These are phyloP conservation scores for Paraleonurus japonicus DNA, from an alignment of 257 asterid species.

Conservation along the genomic window DNA sequence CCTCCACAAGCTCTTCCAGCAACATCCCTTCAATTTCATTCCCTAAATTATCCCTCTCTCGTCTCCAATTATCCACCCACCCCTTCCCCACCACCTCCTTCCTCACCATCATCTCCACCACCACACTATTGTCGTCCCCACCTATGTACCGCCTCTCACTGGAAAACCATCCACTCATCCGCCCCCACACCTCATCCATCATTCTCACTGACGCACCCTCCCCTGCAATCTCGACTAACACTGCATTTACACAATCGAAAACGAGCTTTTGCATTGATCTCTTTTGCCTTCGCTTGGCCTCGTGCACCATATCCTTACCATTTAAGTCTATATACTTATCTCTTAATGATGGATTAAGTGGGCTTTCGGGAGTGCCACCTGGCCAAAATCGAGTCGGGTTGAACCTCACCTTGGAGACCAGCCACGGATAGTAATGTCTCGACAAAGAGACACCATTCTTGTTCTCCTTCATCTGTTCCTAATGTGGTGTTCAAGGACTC, in stretches of 20 bases:
- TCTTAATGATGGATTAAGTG: constrained; percentile 74
- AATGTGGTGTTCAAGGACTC: constrained; percentile 41
- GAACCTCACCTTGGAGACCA: constrained; percentile 59
- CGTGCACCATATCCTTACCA: constrained; percentile 55
- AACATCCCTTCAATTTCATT: constrained; percentile 62
- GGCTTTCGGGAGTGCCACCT: constrained; percentile 87
- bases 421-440: constrained; percentile 61
- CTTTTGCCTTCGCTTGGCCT: constrained; percentile 68
- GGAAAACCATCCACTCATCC: constrained; percentile 59
- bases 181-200: constrained; percentile 59
- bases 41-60: constrained; percentile 58
- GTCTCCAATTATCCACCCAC: constrained; percentile 54
- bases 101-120: constrained; percentile 63
- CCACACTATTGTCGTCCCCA: constrained; percentile 50
- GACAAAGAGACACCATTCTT: constrained; percentile 63
- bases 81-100: constrained; percentile 71
- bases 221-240: constrained; percentile 56
- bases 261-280: constrained; percentile 79
- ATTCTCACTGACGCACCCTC: constrained; percentile 32
- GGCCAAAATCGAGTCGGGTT: constrained; percentile 36
- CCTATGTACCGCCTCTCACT: constrained; percentile 38
- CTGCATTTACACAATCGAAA: constrained; percentile 75
- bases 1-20: constrained; percentile 71
- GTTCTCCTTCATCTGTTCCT: constrained; percentile 57
- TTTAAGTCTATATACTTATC: constrained; percentile 55